phyloP scores from a whole-genome alignment of 768 basidiomycete species.

The Russula abietina region DNA sequence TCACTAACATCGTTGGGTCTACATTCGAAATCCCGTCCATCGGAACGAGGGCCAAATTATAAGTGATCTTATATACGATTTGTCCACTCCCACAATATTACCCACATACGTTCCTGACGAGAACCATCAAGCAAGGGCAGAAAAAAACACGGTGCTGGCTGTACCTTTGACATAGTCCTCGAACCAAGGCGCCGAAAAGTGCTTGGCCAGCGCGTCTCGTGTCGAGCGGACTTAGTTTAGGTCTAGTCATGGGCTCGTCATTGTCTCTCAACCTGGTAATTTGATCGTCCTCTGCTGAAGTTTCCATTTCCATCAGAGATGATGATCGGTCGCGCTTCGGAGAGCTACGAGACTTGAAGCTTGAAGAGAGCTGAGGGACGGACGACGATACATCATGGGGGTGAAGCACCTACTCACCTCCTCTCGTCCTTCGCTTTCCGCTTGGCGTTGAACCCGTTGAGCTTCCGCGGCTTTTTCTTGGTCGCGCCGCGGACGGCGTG shows the following conservation, averaged over 20 bases:
- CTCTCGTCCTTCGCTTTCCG: constrained; percentile 87
- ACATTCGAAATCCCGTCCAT: too few relatives aligned
- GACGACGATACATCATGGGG: neutral
- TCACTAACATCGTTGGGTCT: too few relatives aligned
- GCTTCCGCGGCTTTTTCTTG: constrained; percentile 70
- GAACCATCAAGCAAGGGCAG: neutral
- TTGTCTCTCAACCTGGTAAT: constrained; percentile 50
- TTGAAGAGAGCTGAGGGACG: constrained; percentile 22
- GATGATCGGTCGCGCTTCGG: constrained; percentile 68
- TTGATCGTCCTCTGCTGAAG: constrained; percentile 68
- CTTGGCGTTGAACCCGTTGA: constrained; percentile 81
- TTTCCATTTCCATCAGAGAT: constrained; percentile 82
- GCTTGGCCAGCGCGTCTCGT: constrained; percentile 63
- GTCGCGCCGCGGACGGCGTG: constrained; percentile 67
- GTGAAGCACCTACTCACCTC: constrained; percentile 53
- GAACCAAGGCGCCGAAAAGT: constrained; percentile 77
- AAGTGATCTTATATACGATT: constrained; percentile 82
- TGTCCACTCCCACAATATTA: constrained; percentile 66
- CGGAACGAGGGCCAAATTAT: too few relatives aligned
- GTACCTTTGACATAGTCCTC: constrained; percentile 73
- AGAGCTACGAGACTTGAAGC: constrained; percentile 44
- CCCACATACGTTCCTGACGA: constrained; percentile 76
- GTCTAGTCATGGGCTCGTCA: constrained; percentile 49
- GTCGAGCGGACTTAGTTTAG: constrained; percentile 58
- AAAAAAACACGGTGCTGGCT: constrained; percentile 23